These are phyloP conservation scores for Pilobolus umbonatus DNA, from an alignment of 192 early-diverging fungal genomes.

Conservation along the genomic window DNA sequence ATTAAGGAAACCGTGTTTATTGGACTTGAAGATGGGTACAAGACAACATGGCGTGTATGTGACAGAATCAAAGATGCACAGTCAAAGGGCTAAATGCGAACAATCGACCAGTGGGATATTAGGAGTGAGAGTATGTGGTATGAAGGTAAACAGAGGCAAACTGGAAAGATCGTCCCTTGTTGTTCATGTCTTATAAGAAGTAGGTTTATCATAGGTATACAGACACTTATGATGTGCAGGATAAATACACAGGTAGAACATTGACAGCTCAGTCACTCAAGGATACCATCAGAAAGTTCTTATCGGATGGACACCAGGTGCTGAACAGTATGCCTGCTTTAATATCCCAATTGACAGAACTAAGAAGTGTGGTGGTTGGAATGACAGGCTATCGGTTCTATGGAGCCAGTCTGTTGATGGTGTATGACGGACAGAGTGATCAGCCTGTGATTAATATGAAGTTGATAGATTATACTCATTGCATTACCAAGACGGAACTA, in stretches of 20 bases:
- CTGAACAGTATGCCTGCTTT: slow-evolving; percentile 76
- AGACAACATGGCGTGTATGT: slow-evolving; percentile 93
- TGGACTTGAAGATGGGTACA: slow-evolving; percentile 98
- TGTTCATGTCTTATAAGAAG: too few species aligned
- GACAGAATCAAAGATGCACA: slow-evolving; percentile 70
- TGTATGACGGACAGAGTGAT: slow-evolving; percentile 72
- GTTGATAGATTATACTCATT: slow-evolving; percentile 95
- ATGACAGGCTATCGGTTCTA: slow-evolving; percentile 87
- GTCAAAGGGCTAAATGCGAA: slow-evolving; percentile 90
- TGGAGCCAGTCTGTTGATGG: slow-evolving; percentile 81
- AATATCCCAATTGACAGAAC: slow-evolving; percentile 62
- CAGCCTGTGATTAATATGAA: slow-evolving; percentile 61
- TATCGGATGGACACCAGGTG: slow-evolving; percentile 82
- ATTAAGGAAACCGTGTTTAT: slow-evolving; percentile 83
- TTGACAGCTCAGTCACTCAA: slow-evolving; percentile 78
- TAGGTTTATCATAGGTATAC: slow-evolving; percentile 8
- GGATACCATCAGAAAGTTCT: slow-evolving; percentile 69
- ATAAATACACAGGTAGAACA: slow-evolving; percentile 92
- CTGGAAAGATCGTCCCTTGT: too few species aligned
- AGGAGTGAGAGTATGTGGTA: slow-evolving; percentile 93
- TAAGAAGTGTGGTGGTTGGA: slow-evolving; percentile 66
- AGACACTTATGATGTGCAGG: slow-evolving; percentile 32
- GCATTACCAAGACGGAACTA: slow-evolving; percentile 51
- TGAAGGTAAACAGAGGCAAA: slow-evolving; percentile 65
- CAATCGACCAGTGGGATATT: slow-evolving; percentile 84